A percentile compares a stretch with the other conserved stretches of the same genome.
phyloP scores from a whole-genome alignment of 805 yeast genomes.

The Ogataea dorogensis region DNA sequence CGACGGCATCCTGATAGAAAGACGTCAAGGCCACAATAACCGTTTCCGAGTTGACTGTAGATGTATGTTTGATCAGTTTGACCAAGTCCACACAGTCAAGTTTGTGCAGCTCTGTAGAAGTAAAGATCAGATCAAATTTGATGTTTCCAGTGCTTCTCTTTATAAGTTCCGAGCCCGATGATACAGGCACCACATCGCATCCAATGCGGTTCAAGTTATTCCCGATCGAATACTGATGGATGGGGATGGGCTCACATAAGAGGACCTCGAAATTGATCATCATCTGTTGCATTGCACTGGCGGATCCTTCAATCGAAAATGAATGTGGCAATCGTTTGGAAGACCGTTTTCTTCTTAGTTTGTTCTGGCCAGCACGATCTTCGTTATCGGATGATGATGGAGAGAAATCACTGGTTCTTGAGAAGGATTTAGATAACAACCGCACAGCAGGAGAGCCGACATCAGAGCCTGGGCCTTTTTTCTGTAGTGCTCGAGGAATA shows the following conservation, averaged over 20 bases:
- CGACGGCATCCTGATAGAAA: constrained; percentile 62
- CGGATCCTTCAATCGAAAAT: constrained; percentile 24
- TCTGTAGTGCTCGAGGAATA: constrained; percentile 13
- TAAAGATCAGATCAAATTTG: constrained; percentile 78
- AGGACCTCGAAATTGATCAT: constrained; percentile 55
- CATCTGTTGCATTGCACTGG: constrained; percentile 19
- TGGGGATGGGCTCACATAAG: constrained; percentile 85
- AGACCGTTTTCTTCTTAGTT: constrained; percentile 55
- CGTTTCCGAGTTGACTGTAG: constrained; percentile 72
- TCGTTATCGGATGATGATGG: constrained; percentile 72
- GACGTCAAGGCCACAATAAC: constrained; percentile 77
- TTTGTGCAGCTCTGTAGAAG: constrained; percentile 67
- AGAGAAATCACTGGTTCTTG: constrained; percentile 33
- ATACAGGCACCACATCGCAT: constrained; percentile 74
- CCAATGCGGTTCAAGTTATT: constrained; percentile 66
- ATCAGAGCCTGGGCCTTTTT: constrained; percentile 11
- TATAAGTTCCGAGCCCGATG: constrained; percentile 79
- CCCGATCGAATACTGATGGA: constrained; percentile 65
- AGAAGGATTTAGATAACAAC: constrained; percentile 24
- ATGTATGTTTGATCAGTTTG: constrained; percentile 70
- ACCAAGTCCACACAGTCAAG: constrained; percentile 75
- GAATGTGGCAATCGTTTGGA: constrained; percentile 35
- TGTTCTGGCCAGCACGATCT: constrained; percentile 51
- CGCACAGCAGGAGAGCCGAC: constrained; percentile 27
- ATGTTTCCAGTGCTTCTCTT: constrained; percentile 80